Evolutionary conservation across 176 grass and related monocot genomes (phyloP).

Genomic region (Poa pratensis): DNA sequence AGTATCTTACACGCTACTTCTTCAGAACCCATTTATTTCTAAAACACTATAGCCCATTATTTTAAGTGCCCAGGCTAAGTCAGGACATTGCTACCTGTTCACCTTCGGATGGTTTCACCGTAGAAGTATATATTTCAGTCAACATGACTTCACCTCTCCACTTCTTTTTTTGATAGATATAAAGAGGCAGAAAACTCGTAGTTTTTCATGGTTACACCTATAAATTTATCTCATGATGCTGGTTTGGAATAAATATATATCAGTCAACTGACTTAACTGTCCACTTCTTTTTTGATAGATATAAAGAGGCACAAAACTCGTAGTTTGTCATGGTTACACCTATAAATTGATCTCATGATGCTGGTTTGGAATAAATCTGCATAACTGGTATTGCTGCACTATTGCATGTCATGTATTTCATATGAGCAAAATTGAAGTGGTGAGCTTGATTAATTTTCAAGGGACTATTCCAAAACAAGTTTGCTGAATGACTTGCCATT

Average conservation of each 20-base stretch:
- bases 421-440: no score
- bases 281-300: neutral
- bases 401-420: neutral
- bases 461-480: no score
- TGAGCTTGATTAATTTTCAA: no score
- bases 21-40: neutral
- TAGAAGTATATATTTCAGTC: neutral
- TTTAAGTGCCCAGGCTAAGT: neutral
- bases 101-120: neutral
- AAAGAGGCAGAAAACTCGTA: no score
- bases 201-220: no score
- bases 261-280: no score
- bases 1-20: neutral
- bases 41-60: neutral
- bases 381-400: neutral
- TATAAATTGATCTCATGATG: neutral
- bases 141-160: neutral
- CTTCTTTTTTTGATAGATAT: no score
- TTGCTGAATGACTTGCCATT: neutral
- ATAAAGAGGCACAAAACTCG: neutral
- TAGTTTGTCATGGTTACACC: neutral
- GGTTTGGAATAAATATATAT: no score
- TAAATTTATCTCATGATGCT: no score
- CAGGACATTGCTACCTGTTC: neutral
- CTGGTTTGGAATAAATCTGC: neutral